Evolutionary conservation across 2,329 filamentous ascomycete genomes (phyloP).

Genomic region (Botrytis paeoniae): DNA sequence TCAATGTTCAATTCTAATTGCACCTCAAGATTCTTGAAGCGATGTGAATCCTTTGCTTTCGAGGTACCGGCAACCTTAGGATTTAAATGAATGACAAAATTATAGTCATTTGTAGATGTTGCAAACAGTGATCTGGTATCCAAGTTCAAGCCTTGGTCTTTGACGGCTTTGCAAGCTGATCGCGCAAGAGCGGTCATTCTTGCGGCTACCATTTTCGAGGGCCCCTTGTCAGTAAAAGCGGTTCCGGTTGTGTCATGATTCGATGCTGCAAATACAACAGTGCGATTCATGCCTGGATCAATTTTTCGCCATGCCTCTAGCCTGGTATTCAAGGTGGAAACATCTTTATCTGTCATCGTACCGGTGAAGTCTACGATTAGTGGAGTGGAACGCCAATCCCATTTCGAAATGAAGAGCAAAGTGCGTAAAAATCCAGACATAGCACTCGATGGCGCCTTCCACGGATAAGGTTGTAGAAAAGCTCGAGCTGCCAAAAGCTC

Average conservation of each 20-base stretch:
- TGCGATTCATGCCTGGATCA: conserved; percentile 82
- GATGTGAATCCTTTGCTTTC: conserved; percentile 42
- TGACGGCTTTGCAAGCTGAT: conserved; percentile 65
- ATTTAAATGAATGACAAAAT: conserved; percentile 73
- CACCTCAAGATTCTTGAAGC: conserved; percentile 79
- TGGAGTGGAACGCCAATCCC: conserved; percentile 88
- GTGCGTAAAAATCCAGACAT: conserved; percentile 80
- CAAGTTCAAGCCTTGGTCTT: conserved; percentile 50
- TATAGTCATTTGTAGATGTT: conserved; percentile 73
- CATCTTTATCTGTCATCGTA: conserved; percentile 59
- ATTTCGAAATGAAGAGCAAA: conserved; percentile 74
- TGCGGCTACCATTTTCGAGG: conserved; percentile 77
- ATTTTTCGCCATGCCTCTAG: conserved; percentile 84
- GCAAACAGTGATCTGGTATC: conserved; percentile 64
- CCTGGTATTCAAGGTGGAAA: conserved; percentile 62
- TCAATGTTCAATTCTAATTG: conserved; percentile 45
- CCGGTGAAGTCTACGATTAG: conserved; percentile 74
- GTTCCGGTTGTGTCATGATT: conserved; percentile 74
- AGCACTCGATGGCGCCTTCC: conserved; percentile 71
- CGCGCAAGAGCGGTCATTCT: conserved; percentile 80
- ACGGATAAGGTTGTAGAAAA: conserved; percentile 81
- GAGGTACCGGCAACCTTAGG: conserved; percentile 36
- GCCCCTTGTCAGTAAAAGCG: conserved; percentile 72
- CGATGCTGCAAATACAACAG: conserved; percentile 77
- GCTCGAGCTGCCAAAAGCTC: conserved; percentile 77